A percentile compares a stretch with the other conserved stretches of the same genome.
Evolutionary conservation across 805 yeast genomes (phyloP).

Genomic region (Tetrapisispora phaffii): DNA sequence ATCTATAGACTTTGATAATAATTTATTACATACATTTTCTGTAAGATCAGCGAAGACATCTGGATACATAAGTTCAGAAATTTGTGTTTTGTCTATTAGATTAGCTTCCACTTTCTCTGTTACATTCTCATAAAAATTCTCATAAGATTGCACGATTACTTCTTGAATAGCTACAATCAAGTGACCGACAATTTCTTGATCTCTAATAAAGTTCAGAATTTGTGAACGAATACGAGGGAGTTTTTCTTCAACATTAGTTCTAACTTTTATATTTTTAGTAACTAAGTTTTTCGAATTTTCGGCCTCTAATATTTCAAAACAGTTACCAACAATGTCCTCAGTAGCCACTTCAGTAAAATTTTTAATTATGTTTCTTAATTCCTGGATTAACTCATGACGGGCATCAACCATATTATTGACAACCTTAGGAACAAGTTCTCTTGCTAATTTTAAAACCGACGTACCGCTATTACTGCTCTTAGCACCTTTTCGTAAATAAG

Average conservation of each 20-base stretch:
- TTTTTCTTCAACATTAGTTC: constrained; percentile 40
- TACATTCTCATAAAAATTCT: constrained; percentile 36
- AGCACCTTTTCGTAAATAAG: constrained; percentile 25
- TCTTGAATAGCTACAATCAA: constrained; percentile 60
- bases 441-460: constrained; percentile 40
- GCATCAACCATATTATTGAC: constrained; percentile 78
- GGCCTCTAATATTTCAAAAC: constrained; percentile 21
- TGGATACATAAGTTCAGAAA: constrained; percentile 49
- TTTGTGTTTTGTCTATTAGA: constrained; percentile 20
- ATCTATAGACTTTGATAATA: neutral
- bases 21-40: neutral
- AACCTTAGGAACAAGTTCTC: constrained; percentile 67
- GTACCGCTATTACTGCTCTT: constrained; percentile 2
- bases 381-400: constrained; percentile 58
- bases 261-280: constrained; percentile 32
- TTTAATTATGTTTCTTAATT: constrained; percentile 60
- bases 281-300: constrained; percentile 18
- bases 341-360: constrained; percentile 55
- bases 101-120: constrained; percentile 20
- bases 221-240: constrained; percentile 48
- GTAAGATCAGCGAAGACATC: constrained; percentile 49
- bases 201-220: constrained; percentile 46
- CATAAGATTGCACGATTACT: constrained; percentile 48
- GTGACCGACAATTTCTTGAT: constrained; percentile 40
- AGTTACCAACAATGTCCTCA: constrained; percentile 39